A percentile compares a stretch with the other conserved stretches of the same genome.
phyloP scores from a whole-genome alignment of 106 monocot genomes.

The Platanthera guangdongensis region DNA sequence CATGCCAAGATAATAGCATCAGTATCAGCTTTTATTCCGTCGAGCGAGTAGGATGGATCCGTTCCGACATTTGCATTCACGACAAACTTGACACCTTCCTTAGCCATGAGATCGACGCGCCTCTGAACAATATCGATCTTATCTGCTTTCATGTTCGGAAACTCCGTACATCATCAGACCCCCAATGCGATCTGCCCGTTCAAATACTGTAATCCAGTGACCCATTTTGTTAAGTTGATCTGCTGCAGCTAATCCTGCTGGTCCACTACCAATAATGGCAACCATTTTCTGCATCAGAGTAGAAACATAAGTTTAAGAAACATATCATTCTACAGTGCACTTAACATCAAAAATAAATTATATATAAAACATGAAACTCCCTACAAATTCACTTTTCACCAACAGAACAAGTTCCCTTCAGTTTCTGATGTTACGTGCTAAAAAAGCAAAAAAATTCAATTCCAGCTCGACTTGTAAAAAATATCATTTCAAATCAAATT shows the following conservation, averaged over 20 bases:
- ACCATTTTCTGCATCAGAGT: slow-evolving; percentile 63
- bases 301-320: background rate
- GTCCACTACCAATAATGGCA: slow-evolving; percentile 88
- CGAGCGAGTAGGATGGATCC: slow-evolving; percentile 67
- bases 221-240: slow-evolving; percentile 99
- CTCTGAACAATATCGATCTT: slow-evolving; percentile 86
- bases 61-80: slow-evolving; percentile 89
- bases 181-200: slow-evolving; percentile 92
- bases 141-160: slow-evolving; percentile 98
- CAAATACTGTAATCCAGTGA: slow-evolving; percentile 82
- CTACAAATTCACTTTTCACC: background rate
- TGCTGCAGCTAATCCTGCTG: slow-evolving; percentile 90
- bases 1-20: slow-evolving; percentile 86
- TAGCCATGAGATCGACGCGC: slow-evolving; percentile 83
- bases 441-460: too few relatives aligned
- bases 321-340: background rate
- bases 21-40: slow-evolving; percentile 49
- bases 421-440: too few relatives aligned
- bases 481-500: too few relatives aligned
- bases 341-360: background rate
- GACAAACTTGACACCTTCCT: slow-evolving; percentile 88
- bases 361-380: background rate
- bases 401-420: too few relatives aligned
- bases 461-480: too few relatives aligned
- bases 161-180: slow-evolving; percentile 99